These are phyloP conservation scores for Naganishia cerealis DNA, from an alignment of 1,284 basidiomycete genomes.

Conservation along the genomic window DNA sequence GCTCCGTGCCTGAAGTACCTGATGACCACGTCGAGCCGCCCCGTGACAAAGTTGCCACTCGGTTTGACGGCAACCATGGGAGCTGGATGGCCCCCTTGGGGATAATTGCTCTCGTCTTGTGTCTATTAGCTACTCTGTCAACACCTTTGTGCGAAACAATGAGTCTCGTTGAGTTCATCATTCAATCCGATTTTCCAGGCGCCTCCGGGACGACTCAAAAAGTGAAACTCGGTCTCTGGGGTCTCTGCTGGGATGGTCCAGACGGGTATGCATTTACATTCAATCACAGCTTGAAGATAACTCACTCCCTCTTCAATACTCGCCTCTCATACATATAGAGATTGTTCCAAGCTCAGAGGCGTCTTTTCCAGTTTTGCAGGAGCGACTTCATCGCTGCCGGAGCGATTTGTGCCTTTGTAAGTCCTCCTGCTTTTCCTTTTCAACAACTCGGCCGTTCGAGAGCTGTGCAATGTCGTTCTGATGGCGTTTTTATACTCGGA, in stretches of 20 bases:
- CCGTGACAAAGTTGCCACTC: neutral
- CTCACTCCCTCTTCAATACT: too few relatives aligned
- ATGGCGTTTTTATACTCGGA: too few relatives aligned
- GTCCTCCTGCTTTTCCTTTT: neutral
- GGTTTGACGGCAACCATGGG: slow-evolving; percentile 23
- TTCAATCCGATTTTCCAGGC: slow-evolving; percentile 9
- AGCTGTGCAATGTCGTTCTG: too few relatives aligned
- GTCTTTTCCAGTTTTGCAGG: slow-evolving; percentile 11
- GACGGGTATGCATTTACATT: slow-evolving; percentile 10
- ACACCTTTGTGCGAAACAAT: slow-evolving; percentile 3
- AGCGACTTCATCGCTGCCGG: slow-evolving; percentile 1
- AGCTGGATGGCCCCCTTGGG: slow-evolving; percentile 10
- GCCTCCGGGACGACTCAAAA: slow-evolving; percentile 5
- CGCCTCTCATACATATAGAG: neutral
- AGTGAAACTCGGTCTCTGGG: slow-evolving; percentile 12
- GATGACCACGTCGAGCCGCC: slow-evolving; percentile 5
- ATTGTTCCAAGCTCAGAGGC: slow-evolving; percentile 6
- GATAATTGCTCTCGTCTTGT: slow-evolving; percentile 4
- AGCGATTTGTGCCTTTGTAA: slow-evolving; percentile 2
- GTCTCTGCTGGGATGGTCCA: slow-evolving; percentile 6
- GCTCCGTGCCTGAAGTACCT: slow-evolving; percentile 11
- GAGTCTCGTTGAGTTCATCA: neutral
- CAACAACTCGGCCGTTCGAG: too few relatives aligned
- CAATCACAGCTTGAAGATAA: neutral
- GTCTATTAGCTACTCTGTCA: slow-evolving; percentile 12